These are phyloP conservation scores for Kwoniella dendrophila DNA, from an alignment of 768 basidiomycete species.

Conservation along the genomic window DNA sequence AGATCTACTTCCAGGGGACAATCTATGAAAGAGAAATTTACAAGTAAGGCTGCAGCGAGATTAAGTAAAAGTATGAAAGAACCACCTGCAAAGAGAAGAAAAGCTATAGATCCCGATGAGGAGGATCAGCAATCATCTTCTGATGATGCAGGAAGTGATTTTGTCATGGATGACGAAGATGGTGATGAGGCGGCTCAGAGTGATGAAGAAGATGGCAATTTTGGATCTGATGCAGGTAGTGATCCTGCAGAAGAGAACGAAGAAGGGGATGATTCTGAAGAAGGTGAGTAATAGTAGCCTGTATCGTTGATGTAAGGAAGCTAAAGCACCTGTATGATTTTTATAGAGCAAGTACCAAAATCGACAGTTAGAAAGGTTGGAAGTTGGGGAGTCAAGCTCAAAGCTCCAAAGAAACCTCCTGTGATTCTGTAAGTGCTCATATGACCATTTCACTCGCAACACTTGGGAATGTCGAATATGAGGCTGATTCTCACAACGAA, in stretches of 20 bases:
- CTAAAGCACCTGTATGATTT: neutral
- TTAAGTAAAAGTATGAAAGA: neutral
- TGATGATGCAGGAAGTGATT: conserved; percentile 31
- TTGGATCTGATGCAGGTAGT: conserved; percentile 22
- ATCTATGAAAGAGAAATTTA: too few species aligned
- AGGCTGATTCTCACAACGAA: neutral
- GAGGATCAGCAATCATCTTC: conserved; percentile 4
- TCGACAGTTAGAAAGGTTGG: conserved; percentile 28
- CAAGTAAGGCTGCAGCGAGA: neutral
- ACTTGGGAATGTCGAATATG: neutral
- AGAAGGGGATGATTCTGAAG: conserved; percentile 21
- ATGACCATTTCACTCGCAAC: neutral
- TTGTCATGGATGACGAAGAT: conserved; percentile 40
- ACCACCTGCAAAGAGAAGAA: conserved; percentile 9
- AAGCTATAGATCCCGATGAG: neutral
- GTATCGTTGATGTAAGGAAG: neutral
- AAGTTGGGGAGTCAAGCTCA: conserved; percentile 26
- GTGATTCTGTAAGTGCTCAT: conserved; percentile 33
- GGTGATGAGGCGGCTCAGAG: neutral
- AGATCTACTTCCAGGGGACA: too few species aligned
- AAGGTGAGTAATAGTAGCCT: conserved; percentile 12
- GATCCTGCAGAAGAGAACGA: conserved; percentile 23
- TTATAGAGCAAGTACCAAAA: neutral
- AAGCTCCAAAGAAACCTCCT: conserved; percentile 34
- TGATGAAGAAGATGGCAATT: conserved; percentile 26